phyloP scores from a whole-genome alignment of 352 stramenopile genomes.

The Saprolegnia parasitica region DNA sequence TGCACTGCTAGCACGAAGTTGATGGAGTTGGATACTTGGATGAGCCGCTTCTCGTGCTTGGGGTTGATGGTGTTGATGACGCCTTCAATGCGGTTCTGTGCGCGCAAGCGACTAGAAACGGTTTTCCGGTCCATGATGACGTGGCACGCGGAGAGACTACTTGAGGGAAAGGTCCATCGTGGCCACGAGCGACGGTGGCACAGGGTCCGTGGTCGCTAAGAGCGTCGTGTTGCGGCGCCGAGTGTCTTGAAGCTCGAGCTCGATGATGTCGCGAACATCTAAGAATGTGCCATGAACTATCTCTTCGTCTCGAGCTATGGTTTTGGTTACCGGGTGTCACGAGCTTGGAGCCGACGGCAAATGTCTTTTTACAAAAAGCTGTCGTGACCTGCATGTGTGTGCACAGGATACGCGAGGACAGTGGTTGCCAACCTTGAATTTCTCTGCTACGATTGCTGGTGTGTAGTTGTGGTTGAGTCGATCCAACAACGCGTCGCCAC shows the following conservation, averaged over 20 bases:
- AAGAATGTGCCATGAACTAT: too few relatives aligned
- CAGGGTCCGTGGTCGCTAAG: background rate
- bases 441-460: slow-evolving; percentile 2
- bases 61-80: slow-evolving; percentile 21
- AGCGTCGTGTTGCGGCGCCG: background rate
- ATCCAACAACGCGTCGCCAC: slow-evolving; percentile 1
- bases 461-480: slow-evolving; percentile 19
- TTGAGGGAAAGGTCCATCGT: slow-evolving; percentile 16
- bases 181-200: background rate
- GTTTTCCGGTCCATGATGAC: background rate
- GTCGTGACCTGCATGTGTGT: background rate
- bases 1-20: background rate
- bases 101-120: slow-evolving; percentile 6
- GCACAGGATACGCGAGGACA: background rate
- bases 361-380: slow-evolving; percentile 9
- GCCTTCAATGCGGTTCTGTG: slow-evolving; percentile 15
- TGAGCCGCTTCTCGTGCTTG: slow-evolving; percentile 54
- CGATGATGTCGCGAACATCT: slow-evolving; percentile 20
- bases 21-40: slow-evolving; percentile 41
- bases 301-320: too few relatives aligned
- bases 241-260: background rate
- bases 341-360: background rate
- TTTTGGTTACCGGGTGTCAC: slow-evolving; percentile 10
- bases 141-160: background rate
- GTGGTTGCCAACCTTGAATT: background rate